phyloP scores from a whole-genome alignment of 1,139 yeast genomes.

The Neolecta irregularis region DNA sequence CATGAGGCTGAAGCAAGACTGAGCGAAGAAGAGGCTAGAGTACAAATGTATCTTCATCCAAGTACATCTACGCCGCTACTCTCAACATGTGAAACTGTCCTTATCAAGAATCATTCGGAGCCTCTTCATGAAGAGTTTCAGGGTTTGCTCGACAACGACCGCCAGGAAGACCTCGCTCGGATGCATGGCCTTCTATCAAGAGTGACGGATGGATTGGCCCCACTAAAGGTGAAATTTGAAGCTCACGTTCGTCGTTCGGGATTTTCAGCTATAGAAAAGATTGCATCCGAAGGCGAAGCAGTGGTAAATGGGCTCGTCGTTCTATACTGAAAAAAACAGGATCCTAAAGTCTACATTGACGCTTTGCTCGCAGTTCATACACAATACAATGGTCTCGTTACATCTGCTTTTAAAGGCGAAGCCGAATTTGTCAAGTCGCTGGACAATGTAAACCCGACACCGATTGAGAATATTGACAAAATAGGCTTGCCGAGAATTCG shows the following conservation, averaged over 20 bases:
- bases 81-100: slow-evolving; percentile 56
- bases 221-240: slow-evolving; percentile 61
- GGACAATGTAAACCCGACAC: slow-evolving; percentile 33
- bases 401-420: slow-evolving; percentile 54
- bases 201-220: slow-evolving; percentile 58
- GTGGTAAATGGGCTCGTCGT: slow-evolving; percentile 19
- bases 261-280: slow-evolving; percentile 46
- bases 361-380: slow-evolving; percentile 56
- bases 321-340: slow-evolving; percentile 25
- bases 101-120: slow-evolving; percentile 65
- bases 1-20: slow-evolving; percentile 41
- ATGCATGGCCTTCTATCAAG: slow-evolving; percentile 64
- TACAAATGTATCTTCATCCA: slow-evolving; percentile 69
- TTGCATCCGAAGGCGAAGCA: slow-evolving; percentile 36
- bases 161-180: slow-evolving; percentile 60
- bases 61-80: slow-evolving; percentile 67
- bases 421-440: slow-evolving; percentile 72
- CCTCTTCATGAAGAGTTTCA: slow-evolving; percentile 67
- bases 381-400: slow-evolving; percentile 53
- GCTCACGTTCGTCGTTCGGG: slow-evolving; percentile 64
- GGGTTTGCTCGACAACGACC: slow-evolving; percentile 55
- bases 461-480: slow-evolving; percentile 21
- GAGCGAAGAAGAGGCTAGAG: slow-evolving; percentile 64
- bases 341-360: slow-evolving; percentile 69
- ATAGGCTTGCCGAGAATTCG: slow-evolving; percentile 58